These are phyloP conservation scores for Neofusicoccum ribis DNA, from an alignment of 2,329 filamentous ascomycete genomes.

Conservation along the genomic window DNA sequence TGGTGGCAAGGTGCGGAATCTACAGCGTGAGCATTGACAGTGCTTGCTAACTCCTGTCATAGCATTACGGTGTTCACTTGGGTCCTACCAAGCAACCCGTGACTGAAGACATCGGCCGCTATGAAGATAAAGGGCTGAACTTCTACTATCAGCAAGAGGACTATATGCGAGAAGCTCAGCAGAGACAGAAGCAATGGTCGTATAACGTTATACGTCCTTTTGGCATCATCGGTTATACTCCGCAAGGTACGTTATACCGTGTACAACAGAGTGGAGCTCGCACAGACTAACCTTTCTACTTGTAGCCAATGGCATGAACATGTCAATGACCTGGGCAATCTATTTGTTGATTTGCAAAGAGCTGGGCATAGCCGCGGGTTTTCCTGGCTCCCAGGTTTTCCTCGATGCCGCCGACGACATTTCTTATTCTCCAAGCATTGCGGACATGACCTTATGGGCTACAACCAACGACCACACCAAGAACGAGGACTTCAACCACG, in stretches of 20 bases:
- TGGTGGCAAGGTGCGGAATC: background rate
- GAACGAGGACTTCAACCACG: constrained; percentile 46
- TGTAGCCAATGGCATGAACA: constrained; percentile 39
- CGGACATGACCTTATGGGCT: constrained; percentile 41
- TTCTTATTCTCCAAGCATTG: constrained; percentile 37
- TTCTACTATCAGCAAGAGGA: constrained; percentile 25
- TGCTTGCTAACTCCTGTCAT: background rate
- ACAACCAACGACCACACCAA: constrained; percentile 30
- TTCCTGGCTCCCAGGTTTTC: constrained; percentile 36
- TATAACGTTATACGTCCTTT: constrained; percentile 35
- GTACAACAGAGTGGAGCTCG: background rate
- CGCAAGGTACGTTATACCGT: background rate
- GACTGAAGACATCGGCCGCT: constrained; percentile 20
- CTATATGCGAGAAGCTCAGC: constrained; percentile 20
- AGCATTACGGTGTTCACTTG: constrained; percentile 22
- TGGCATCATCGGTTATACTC: constrained; percentile 32
- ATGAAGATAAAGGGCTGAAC: constrained; percentile 16
- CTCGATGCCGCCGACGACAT: constrained; percentile 37
- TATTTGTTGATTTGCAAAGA: constrained; percentile 42
- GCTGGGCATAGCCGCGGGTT: constrained; percentile 33
- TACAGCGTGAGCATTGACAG: background rate
- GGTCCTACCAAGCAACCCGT: constrained; percentile 20
- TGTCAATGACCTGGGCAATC: constrained; percentile 42
- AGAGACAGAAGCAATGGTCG: constrained; percentile 28
- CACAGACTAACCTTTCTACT: too few relatives aligned